Percentiles rank a stretch among this genome's conserved stretches.
Conservation (phyloP, 208 protist species). For the Balamuthia mandrillaris region DNA sequence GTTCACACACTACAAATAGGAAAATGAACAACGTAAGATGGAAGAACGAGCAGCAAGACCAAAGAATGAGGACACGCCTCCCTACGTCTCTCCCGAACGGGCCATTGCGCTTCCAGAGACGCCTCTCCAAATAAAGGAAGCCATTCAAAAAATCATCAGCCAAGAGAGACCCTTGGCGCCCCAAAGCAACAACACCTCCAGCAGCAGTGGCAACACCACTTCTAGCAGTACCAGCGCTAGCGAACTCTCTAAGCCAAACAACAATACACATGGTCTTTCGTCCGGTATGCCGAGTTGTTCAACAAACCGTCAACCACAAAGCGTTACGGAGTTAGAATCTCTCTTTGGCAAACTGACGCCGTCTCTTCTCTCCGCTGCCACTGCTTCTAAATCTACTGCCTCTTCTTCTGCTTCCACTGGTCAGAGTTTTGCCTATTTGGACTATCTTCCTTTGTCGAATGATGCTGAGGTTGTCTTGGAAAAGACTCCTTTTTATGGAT, state of each 20-base stretch:
- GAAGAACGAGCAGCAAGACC: not conserved
- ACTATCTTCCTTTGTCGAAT: not conserved
- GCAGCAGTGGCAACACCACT: not conserved
- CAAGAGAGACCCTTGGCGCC: not conserved
- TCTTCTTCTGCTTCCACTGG: too few species aligned
- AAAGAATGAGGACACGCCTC: not conserved
- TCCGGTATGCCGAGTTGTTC: not conserved
- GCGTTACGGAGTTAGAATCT: not conserved
- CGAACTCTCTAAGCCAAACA: not conserved
- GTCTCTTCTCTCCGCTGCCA: not conserved
- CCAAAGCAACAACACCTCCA: not conserved
- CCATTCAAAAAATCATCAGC: constrained; percentile 31
- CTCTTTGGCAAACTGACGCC: not conserved
- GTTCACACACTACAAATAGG: not conserved
- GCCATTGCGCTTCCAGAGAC: not conserved
- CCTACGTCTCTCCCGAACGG: not conserved
- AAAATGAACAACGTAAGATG: not conserved
- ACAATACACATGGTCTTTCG: not conserved
- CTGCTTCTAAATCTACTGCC: too few species aligned
- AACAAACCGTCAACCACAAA: not conserved
- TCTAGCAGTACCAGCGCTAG: not conserved
- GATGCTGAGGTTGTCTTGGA: not conserved
- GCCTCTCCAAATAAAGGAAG: not conserved
- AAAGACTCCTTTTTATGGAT: not conserved
- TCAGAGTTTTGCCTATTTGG: too few species aligned